These are phyloP conservation scores for Stemphylium lycopersici DNA, from an alignment of 2,329 filamentous ascomycete species.

Conservation along the genomic window DNA sequence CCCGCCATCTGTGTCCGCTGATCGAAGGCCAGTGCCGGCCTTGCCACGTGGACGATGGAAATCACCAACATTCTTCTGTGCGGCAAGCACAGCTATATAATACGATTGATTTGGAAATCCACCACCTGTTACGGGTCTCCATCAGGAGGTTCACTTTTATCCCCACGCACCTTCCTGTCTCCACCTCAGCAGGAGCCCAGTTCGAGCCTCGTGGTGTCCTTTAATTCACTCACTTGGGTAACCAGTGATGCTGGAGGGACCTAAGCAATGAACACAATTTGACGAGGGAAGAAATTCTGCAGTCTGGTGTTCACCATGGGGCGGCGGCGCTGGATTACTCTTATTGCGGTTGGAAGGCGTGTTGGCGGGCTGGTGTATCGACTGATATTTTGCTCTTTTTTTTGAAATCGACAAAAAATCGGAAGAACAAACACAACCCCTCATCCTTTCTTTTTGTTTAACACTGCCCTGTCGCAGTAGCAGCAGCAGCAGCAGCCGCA, in stretches of 20 bases:
- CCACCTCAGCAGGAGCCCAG: conserved; percentile 48
- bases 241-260: conserved; percentile 50
- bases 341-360: conserved; percentile 43
- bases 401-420: no score
- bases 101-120: conserved; percentile 3
- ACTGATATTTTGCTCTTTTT: conserved; percentile 44
- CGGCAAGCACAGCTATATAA: no score
- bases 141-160: conserved; percentile 45
- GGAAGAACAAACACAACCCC: no score
- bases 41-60: no score
- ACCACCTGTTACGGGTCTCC: conserved; percentile 46
- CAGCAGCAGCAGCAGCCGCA: no score
- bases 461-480: no score
- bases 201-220: conserved; percentile 51
- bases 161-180: conserved; percentile 38
- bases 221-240: conserved; percentile 48
- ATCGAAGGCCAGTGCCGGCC: no score
- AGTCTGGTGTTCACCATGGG: conserved; percentile 50
- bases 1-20: no score
- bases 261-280: conserved; percentile 52
- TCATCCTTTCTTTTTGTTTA: no score
- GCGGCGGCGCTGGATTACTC: conserved; percentile 51
- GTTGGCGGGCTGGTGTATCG: conserved; percentile 45
- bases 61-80: no score
- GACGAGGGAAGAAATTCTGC: conserved; percentile 53